phyloP scores from a whole-genome alignment of 768 basidiomycete genomes.

The Mycena olivaceomarginata region DNA sequence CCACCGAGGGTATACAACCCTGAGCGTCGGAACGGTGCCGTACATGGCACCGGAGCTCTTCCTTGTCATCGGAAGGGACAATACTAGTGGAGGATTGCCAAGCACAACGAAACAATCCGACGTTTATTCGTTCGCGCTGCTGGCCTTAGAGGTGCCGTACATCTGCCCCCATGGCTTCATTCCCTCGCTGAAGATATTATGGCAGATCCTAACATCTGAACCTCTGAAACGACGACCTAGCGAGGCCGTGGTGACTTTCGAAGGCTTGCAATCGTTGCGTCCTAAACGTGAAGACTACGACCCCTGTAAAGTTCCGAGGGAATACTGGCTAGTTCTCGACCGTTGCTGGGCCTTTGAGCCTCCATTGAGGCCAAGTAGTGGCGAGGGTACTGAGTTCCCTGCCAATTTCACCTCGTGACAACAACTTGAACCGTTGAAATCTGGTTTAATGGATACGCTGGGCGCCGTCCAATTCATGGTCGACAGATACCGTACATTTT shows the following conservation, averaged over 20 bases:
- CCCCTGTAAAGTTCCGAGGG: background rate
- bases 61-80: conserved; percentile 20
- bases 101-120: conserved; percentile 30
- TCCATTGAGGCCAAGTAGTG: conserved; percentile 2
- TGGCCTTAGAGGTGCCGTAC: conserved; percentile 28
- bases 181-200: conserved; percentile 12
- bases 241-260: background rate
- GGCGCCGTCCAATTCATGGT: background rate
- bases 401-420: background rate
- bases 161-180: background rate
- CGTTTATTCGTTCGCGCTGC: conserved; percentile 35
- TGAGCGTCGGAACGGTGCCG: conserved; percentile 26
- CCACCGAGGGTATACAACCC: conserved; percentile 28
- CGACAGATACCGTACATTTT: conserved; percentile 8
- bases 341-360: conserved; percentile 27
- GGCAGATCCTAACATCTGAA: conserved; percentile 31
- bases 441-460: conserved; percentile 9
- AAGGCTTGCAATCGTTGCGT: conserved; percentile 7
- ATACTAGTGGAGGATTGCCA: background rate
- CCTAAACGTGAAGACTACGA: conserved; percentile 26
- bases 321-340: conserved; percentile 15
- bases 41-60: conserved; percentile 25
- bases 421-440: conserved; percentile 15
- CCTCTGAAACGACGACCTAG: conserved; percentile 11
- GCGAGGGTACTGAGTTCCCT: conserved; percentile 22